Percentiles rank a stretch among this genome's conserved stretches.
Evolutionary conservation across 2,329 filamentous ascomycete species (phyloP).

Genomic region (Penicillium sp.): DNA sequence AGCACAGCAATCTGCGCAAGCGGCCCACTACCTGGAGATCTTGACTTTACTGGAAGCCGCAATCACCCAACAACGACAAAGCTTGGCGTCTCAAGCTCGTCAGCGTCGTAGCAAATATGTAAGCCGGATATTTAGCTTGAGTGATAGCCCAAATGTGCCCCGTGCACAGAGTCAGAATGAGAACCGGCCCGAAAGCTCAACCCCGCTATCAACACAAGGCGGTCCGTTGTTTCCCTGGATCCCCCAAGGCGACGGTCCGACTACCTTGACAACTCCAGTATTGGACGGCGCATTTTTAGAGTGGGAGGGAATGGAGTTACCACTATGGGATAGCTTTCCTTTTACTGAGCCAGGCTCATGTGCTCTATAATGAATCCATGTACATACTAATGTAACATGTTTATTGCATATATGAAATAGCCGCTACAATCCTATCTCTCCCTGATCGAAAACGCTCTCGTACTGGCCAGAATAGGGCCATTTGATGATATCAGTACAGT

Average conservation of each 20-base stretch:
- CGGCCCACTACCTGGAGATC: constrained; percentile 60
- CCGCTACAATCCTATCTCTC: background rate
- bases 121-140: constrained; percentile 38
- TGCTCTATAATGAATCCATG: constrained; percentile 9
- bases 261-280: constrained; percentile 13
- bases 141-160: constrained; percentile 12
- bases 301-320: constrained; percentile 37
- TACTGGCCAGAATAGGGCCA: background rate
- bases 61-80: constrained; percentile 44
- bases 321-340: constrained; percentile 39
- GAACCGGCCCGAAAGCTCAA: constrained; percentile 1
- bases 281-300: constrained; percentile 23
- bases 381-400: background rate
- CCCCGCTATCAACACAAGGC: constrained; percentile 5
- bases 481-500: background rate
- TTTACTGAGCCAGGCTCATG: constrained; percentile 27
- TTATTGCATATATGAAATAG: background rate
- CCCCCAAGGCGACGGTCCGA: constrained; percentile 9
- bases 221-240: constrained; percentile 18
- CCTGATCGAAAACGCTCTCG: background rate
- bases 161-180: constrained; percentile 6
- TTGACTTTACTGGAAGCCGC: constrained; percentile 50
- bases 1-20: constrained; percentile 54
- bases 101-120: constrained; percentile 36
- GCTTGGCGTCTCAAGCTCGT: constrained; percentile 26